Conservation (phyloP, 331 rosid species). For the Stylosanthes scabra region DNA sequence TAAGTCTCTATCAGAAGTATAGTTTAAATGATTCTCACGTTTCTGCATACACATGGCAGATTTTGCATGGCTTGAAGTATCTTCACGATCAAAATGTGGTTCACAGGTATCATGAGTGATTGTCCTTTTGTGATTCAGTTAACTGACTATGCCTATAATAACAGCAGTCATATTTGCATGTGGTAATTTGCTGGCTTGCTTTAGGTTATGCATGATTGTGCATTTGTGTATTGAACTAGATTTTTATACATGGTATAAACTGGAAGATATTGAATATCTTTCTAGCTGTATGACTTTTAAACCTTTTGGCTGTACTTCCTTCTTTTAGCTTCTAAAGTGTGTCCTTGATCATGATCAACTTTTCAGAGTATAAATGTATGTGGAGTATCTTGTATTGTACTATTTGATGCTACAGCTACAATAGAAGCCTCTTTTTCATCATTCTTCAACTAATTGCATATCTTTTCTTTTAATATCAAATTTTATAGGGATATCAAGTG, state of each 20-base stretch:
- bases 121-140: slow-evolving; percentile 17
- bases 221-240: background rate
- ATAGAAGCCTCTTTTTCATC: background rate
- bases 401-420: background rate
- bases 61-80: slow-evolving; percentile 60
- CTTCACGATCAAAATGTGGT: slow-evolving; percentile 63
- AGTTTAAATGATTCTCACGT: slow-evolving; percentile 61
- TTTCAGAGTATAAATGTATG: background rate
- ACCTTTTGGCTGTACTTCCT: background rate
- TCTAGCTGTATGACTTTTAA: slow-evolving; percentile 11
- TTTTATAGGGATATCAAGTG: slow-evolving; percentile 72
- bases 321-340: slow-evolving; percentile 16
- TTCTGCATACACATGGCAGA: slow-evolving; percentile 67
- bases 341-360: slow-evolving; percentile 3
- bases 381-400: slow-evolving; percentile 2
- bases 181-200: slow-evolving; percentile 20
- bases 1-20: slow-evolving; percentile 55
- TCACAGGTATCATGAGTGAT: slow-evolving; percentile 52
- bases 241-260: slow-evolving; percentile 22
- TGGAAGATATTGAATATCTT: slow-evolving; percentile 21
- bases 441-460: background rate
- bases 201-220: background rate
- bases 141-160: slow-evolving; percentile 5
- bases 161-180: slow-evolving; percentile 5
- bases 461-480: slow-evolving; percentile 14